Conservation (phyloP, 441 rosid species). For the Biscutella laevigata region DNA sequence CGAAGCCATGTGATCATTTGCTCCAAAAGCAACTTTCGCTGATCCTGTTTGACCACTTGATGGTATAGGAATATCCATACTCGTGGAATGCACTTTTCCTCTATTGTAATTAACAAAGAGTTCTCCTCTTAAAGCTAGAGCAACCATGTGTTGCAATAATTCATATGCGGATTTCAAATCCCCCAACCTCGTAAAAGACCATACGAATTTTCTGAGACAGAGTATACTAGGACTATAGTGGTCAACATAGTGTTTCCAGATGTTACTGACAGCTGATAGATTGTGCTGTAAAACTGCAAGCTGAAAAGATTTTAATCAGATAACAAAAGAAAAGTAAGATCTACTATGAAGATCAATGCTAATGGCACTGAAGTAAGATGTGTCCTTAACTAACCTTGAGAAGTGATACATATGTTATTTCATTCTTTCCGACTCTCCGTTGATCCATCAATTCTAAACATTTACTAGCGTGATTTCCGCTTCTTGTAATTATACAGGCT, state of each 20-base stretch:
- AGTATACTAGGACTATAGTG: constrained; percentile 43
- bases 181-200: constrained; percentile 58
- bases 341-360: not conserved
- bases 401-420: constrained; percentile 56
- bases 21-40: constrained; percentile 29
- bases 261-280: constrained; percentile 40
- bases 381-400: constrained; percentile 50
- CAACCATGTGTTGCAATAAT: constrained; percentile 69
- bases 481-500: constrained; percentile 41
- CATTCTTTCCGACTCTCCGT: constrained; percentile 58
- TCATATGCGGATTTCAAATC: constrained; percentile 65
- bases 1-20: constrained; percentile 25
- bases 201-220: constrained; percentile 44
- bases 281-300: constrained; percentile 62
- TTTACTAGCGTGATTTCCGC: constrained; percentile 34
- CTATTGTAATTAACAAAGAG: constrained; percentile 20
- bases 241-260: constrained; percentile 59
- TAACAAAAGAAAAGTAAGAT: constrained; percentile 16
- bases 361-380: not conserved
- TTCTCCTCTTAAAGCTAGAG: constrained; percentile 34
- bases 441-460: constrained; percentile 84
- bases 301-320: constrained; percentile 34
- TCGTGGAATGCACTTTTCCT: constrained; percentile 32
- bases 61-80: constrained; percentile 68
- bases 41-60: constrained; percentile 31